Evolutionary conservation across 768 basidiomycete species (phyloP).

Genomic region (Suillus weaverae): DNA sequence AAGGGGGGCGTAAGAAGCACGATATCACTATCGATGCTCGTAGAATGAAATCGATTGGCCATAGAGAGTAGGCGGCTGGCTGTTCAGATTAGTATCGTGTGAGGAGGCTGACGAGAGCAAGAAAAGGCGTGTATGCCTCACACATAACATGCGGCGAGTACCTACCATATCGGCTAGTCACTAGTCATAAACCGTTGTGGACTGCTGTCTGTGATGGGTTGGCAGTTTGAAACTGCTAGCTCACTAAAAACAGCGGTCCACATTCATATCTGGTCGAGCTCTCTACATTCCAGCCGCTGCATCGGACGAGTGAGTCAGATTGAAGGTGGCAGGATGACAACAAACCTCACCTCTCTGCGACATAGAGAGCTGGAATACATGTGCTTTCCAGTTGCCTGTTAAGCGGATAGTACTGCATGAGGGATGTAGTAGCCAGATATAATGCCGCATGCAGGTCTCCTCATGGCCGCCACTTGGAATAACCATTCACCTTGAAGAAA

Average conservation of each 20-base stretch:
- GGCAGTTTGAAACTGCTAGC: no score
- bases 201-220: not conserved
- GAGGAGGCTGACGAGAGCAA: constrained; percentile 2
- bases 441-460: not conserved
- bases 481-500: not conserved
- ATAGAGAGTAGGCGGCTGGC: not conserved
- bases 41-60: constrained; percentile 1
- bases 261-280: not conserved
- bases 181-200: not conserved
- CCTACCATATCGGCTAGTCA: not conserved
- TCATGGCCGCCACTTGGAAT: not conserved
- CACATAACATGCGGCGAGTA: constrained; percentile 1
- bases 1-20: constrained; percentile 8
- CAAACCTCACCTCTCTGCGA: not conserved
- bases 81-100: not conserved
- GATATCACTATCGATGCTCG: not conserved
- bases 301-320: constrained; percentile 1
- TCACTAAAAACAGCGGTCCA: no score
- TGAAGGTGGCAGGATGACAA: not conserved
- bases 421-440: not conserved
- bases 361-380: not conserved
- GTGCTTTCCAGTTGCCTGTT: not conserved
- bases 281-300: not conserved
- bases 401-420: not conserved
- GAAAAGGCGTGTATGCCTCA: not conserved